These are phyloP conservation scores for Colletotrichum brevisporum DNA, from an alignment of 2,329 filamentous ascomycete species.

Conservation along the genomic window DNA sequence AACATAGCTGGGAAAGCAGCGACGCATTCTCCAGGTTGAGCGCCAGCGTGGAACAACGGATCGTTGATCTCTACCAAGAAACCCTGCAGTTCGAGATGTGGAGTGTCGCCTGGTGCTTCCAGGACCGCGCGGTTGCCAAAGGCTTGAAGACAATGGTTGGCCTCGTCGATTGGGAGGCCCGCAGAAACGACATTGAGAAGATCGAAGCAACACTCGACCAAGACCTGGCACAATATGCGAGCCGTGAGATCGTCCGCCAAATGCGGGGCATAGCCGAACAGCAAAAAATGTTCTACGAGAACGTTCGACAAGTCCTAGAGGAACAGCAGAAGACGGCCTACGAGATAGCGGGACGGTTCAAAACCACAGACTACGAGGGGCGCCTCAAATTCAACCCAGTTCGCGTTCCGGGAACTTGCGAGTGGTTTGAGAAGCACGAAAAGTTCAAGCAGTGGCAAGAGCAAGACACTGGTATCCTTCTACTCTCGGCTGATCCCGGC, in stretches of 20 bases:
- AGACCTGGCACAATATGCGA: not conserved
- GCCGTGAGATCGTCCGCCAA: not conserved
- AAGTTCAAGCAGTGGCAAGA: not conserved
- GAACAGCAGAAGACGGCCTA: not conserved
- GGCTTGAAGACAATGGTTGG: not conserved
- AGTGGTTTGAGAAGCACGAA: not conserved
- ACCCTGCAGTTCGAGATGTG: not conserved
- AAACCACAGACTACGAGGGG: not conserved
- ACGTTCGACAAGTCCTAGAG: not conserved
- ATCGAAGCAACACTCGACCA: not conserved
- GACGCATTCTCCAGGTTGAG: not conserved
- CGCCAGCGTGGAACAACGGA: not conserved
- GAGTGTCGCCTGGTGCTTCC: not conserved
- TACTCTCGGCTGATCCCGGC: not conserved
- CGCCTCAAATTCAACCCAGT: not conserved
- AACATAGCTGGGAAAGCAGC: not conserved
- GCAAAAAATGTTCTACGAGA: not conserved
- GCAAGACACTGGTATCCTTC: not conserved
- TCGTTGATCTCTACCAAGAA: not conserved
- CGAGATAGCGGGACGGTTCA: not conserved
- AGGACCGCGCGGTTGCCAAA: not conserved
- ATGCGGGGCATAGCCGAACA: not conserved
- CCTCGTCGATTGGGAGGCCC: not conserved
- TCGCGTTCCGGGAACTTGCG: not conserved
- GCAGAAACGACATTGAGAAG: not conserved